Base-by-base conservation (phyloP, 257 asterid species). In the Coffea eugenioides region DNA sequence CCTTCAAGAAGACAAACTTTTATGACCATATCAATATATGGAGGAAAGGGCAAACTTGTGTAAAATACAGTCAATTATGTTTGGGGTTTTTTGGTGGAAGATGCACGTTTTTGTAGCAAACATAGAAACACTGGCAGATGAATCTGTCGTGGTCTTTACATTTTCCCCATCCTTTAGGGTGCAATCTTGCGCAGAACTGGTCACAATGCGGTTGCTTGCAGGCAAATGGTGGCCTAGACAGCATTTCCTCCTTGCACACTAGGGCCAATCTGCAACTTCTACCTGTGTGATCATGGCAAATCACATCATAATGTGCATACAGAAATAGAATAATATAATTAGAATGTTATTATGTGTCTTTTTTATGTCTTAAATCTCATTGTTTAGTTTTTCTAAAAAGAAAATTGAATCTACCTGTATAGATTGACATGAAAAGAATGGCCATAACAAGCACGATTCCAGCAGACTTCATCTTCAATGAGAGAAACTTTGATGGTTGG, bases 201-300 rank as follows among this genome's bases (percentile, higher is more conserved):
- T 69, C 73, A 20, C 73, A 69, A 21, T 39, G 31, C 9, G 73
- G 73, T 48, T 69, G 52, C 52, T 69, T 69, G 52, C 73, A 69
- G 31, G 51, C 73, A 69, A 69, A 69, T 69, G 73, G 73, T 39
- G 73, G 73, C 73, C 52, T 21, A 16, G 73, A 39, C 52, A 69
- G 20, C 73, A 2, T 43, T 69, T 69, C 73, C 25, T 39, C 73
- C 52, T 69, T 69, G 31, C 73, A 69, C 5, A 69, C 73, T 15
- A 69, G 14, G 25, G 73, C 52, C 31, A 39, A 23, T 41, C 73
- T 69, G 25, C 73, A 69, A 39, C 73, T 41, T 36, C n/a, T 8
- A 69, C 73, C 73, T 69, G 54, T 48, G 21, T 18, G 43, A 41
- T 20, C 51, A 69, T 39, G 23, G n/a, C n/a, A 15, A 5, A 69